Conservation (phyloP, 805 yeast species). For the Candida nitratophila region DNA sequence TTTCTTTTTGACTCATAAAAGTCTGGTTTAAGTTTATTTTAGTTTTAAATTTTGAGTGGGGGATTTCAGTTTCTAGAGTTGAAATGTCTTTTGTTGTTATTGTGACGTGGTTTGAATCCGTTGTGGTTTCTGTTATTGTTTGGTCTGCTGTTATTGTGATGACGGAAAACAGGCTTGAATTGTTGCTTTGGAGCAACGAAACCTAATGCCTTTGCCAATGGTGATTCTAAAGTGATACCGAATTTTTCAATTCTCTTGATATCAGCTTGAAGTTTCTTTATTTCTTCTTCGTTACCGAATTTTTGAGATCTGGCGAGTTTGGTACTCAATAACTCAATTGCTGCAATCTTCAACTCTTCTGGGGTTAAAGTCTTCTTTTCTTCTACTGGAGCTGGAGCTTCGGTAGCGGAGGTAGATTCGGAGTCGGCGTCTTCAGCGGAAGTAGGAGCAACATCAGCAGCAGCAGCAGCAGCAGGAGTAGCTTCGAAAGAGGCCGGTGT, state of each 20-base stretch:
- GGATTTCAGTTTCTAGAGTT: too few species aligned
- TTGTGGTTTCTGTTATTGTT: background rate
- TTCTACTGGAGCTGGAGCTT: constrained; percentile 6
- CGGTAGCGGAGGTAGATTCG: constrained; percentile 13
- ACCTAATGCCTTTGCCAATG: constrained; percentile 63
- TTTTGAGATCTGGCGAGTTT: constrained; percentile 69
- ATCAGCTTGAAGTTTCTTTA: constrained; percentile 50
- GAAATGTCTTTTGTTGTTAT: background rate
- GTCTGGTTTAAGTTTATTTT: too few species aligned
- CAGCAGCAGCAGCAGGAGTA: constrained; percentile 13
- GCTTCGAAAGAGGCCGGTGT: too few species aligned
- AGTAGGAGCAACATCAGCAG: constrained; percentile 9
- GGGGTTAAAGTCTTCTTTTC: constrained; percentile 36
- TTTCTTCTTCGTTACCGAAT: constrained; percentile 53
- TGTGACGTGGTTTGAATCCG: background rate
- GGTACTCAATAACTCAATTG: constrained; percentile 58
- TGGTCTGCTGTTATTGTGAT: background rate
- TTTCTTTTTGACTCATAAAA: too few species aligned
- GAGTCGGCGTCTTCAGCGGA: constrained; percentile 8
- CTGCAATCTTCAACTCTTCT: constrained; percentile 65
- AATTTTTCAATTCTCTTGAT: constrained; percentile 74
- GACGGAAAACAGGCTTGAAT: background rate
- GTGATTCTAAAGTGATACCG: constrained; percentile 65
- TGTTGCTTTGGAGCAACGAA: constrained; percentile 20
- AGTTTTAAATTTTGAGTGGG: too few species aligned